Evolutionary conservation across 1,284 basidiomycete species (phyloP), one percentile per base, ranked within the genome.

Genomic region (Irpex rosettiformis): DNA sequence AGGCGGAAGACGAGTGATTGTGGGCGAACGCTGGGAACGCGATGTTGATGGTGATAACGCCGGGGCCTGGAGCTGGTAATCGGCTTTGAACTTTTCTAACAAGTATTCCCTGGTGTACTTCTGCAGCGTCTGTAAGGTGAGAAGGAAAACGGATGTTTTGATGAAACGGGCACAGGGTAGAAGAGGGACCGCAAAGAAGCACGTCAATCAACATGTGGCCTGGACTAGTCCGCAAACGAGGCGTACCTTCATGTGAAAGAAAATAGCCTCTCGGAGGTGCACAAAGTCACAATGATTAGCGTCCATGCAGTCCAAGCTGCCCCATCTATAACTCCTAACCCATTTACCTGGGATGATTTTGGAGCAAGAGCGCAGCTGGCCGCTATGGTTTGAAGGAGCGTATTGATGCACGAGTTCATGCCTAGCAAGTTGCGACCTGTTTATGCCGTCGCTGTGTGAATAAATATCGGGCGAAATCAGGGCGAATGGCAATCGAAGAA

Each of bases 51-150:
- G 73, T 56, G 75, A 67, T 47, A 54, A 54, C n/a, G 57, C 42
- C 27, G 79, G 77, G 54, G 77, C 77, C 58, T 81, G 79, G 64
- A 75, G 73, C 62, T 79, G 76, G 69, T 79, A 82, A 62, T 90
- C 88, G 58, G 71, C 73, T 62, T 81, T 81, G 75, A 86, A 93
- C 68, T 86, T 90, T 67, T 90, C 86, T 65, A 89, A 89, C 58
- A 93, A 79, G 74, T 92, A 91, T 65, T 91, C 87, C 67, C 83
- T 81, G 40, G 91, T 93, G 71, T 92, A 91, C 67, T 88, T 87
- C 75, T 89, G 88, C 63, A 93, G 77, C 53, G 87, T 90, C 88
- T 92, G 69, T 54, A 52, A 30, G 49, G 28, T 37, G 47, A 40
- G 43, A 27, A 33, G 51, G 13, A 51, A 59, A 58, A 58, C 62